phyloP scores from a whole-genome alignment of 192 early-diverging fungal species.

The Coemansia sp. region DNA sequence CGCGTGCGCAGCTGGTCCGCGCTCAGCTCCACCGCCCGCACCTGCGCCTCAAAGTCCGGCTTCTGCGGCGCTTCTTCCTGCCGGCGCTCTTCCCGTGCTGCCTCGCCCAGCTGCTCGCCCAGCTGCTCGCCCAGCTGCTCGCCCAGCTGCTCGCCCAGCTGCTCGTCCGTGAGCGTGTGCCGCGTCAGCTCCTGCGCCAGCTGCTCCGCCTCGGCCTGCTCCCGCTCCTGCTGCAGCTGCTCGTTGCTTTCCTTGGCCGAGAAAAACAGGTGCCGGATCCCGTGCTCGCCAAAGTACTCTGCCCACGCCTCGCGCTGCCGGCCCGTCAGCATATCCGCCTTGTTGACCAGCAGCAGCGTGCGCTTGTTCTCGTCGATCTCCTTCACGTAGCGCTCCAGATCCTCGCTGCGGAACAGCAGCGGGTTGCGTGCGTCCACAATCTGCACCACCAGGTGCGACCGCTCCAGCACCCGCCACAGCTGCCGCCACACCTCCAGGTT shows the following conservation, averaged over 20 bases:
- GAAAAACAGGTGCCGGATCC: conserved; percentile 89
- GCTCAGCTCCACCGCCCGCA: conserved; percentile 34
- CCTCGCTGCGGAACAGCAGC: conserved; percentile 81
- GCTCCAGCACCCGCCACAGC: conserved; percentile 97
- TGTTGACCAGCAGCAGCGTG: conserved; percentile 93
- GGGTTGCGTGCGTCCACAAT: conserved; percentile 99
- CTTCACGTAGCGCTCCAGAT: conserved; percentile 87
- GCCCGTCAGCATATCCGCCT: conserved; percentile 94
- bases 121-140: conserved; percentile 6
- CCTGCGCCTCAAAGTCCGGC: conserved; percentile 35
- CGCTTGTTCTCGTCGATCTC: conserved; percentile 85
- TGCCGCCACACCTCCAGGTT: conserved; percentile 99
- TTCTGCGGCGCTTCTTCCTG: conserved; percentile 7
- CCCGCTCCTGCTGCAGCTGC: conserved; percentile 66
- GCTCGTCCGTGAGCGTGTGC: conserved; percentile 29
- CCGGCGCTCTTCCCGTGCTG: conserved; percentile 2
- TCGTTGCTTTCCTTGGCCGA: conserved; percentile 84
- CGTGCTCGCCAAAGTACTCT: conserved; percentile 77
- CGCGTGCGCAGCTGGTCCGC: conserved; percentile 54
- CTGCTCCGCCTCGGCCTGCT: conserved; percentile 53
- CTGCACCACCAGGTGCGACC: conserved; percentile 93
- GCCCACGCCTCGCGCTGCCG: conserved; percentile 88
- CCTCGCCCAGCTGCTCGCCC: conserved; percentile 29
- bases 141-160: conserved; percentile 21
- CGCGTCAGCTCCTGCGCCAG: conserved; percentile 34